Evolutionary conservation across 495 filamentous ascomycete species (phyloP).

Genomic region (Massariosphaeria phaeospora): DNA sequence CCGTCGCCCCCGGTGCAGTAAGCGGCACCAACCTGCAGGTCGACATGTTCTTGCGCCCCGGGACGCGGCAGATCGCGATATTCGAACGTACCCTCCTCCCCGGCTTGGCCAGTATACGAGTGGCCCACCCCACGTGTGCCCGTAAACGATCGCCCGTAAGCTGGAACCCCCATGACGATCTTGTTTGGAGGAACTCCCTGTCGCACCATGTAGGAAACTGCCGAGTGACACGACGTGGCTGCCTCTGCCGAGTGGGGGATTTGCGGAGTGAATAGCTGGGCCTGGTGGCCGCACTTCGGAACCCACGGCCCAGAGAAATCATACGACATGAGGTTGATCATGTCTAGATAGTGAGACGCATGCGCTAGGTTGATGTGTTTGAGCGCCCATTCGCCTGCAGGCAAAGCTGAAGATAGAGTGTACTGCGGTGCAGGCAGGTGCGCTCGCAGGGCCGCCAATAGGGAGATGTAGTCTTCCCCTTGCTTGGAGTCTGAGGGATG

Average conservation of each 20-base stretch:
- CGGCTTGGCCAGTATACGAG: conserved; percentile 57
- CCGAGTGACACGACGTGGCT: conserved; percentile 59
- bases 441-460: conserved; percentile 64
- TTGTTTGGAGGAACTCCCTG: conserved; percentile 68
- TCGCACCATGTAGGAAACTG: conserved; percentile 59
- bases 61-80: conserved; percentile 72
- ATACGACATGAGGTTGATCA: conserved; percentile 80
- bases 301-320: conserved; percentile 84
- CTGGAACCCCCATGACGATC: conserved; percentile 73
- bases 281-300: conserved; percentile 65
- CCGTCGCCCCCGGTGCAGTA: conserved; percentile 77
- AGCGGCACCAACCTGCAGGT: conserved; percentile 63
- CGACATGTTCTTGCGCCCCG: conserved; percentile 63
- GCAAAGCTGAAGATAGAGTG: conserved; percentile 73
- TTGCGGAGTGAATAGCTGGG: conserved; percentile 65
- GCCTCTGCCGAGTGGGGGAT: conserved; percentile 45
- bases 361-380: conserved; percentile 68
- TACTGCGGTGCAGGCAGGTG: conserved; percentile 70
- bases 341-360: conserved; percentile 64
- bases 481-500: conserved; percentile 66
- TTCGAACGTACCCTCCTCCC: conserved; percentile 78
- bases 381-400: conserved; percentile 69
- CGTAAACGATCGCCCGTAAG: conserved; percentile 77
- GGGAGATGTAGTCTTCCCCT: conserved; percentile 65
- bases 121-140: conserved; percentile 61